Evolutionary conservation across 257 asterid species (phyloP), one percentile per base, ranked within the genome.

Genomic region (Orobanche coerulescens): DNA sequence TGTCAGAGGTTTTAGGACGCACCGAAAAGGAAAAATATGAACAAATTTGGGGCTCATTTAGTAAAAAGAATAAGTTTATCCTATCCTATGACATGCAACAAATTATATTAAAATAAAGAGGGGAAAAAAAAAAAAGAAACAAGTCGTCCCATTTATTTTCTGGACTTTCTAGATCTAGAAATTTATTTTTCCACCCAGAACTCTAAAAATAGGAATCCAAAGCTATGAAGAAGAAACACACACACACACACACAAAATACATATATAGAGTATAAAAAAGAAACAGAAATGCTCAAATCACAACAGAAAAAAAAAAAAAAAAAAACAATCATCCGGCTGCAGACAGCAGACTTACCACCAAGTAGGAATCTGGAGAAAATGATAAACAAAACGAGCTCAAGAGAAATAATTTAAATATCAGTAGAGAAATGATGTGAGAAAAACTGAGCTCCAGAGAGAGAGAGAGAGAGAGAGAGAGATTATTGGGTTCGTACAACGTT

Each of bases 121-220:
- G 12, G 8, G 4, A 2, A 25, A 51, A 9, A 2, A 13, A 22
- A 51, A 51, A 51, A 51, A 9, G 18, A 25, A 24, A 52, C 2
- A 48, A 4, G 16, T 2, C 13, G 26, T 50, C 68, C 51, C 54
- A 58, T 58, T 51, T 37, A 22, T 13, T 16, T 9, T 37, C 34
- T 47, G 62, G 39, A 39, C 52, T 20, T 22, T 42, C 44, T 52
- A 71, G 76, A 65, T 71, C 72, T 65, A 65, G 31, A 20, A 49
- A 15, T 34, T 19, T 30, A 22, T 7, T 51, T 34, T 64, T 24
- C 15, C 19, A 34, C 46, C 59, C 6, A 55, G 26, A 23, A 39
- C 22, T 10, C 12, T 48, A 63, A 18, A 42, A 42, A 12, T 12
- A 12, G 19, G 48, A 1, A 12, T n/a, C 0, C 48, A 42, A 13